Evolutionary conservation across 441 rosid species (phyloP), one percentile per base, ranked within the genome.

Genomic region (Populus hybrid): DNA sequence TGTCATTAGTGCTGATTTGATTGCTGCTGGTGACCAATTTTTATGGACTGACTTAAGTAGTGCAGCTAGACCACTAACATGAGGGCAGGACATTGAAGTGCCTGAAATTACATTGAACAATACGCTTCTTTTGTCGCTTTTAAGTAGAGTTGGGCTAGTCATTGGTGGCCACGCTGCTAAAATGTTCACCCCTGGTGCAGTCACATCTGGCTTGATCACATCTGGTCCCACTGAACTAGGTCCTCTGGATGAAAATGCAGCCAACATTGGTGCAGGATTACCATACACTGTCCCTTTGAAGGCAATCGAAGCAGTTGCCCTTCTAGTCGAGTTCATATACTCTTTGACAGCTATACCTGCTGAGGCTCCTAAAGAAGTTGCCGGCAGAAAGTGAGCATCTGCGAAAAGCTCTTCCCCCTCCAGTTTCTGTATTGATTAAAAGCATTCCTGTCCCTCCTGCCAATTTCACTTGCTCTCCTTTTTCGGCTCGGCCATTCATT

Each of bases 1-100:
- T 31, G 99, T 93, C 81, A 97, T 93, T 72, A 95, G 93, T 21
- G 99, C 97, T 68, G 99, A 95, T 83, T 89, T 96, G 77, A 93
- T 88, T 18, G 94, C 97, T 53, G 98, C 86, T 42, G 98, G 97
- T 68, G 95, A 90, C 84, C 93, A 91, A 18, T 80, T 77, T 64
- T 83, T 84, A 59, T 90, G 95, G 72, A 82, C 92, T 53, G 93
- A 95, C 81, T 89, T 93, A 66, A 93, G 82, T 69, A 92, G 74
- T 67, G 96, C 97, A 50, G 96, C 96, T 42, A 95, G 81, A 35
- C 99, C 98, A 50, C 93, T 90, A 71, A 93, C 75, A 84, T 93
- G 99, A 77, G 99, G 96, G 75, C 95, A 97, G 35, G 98, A 90
- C 99, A 95, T 95, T 80, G 97, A 93, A 12, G 98, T 95, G 70